These are phyloP conservation scores for Colletotrichum echinochloae DNA, from an alignment of 2,329 filamentous ascomycete genomes.

Conservation along the genomic window DNA sequence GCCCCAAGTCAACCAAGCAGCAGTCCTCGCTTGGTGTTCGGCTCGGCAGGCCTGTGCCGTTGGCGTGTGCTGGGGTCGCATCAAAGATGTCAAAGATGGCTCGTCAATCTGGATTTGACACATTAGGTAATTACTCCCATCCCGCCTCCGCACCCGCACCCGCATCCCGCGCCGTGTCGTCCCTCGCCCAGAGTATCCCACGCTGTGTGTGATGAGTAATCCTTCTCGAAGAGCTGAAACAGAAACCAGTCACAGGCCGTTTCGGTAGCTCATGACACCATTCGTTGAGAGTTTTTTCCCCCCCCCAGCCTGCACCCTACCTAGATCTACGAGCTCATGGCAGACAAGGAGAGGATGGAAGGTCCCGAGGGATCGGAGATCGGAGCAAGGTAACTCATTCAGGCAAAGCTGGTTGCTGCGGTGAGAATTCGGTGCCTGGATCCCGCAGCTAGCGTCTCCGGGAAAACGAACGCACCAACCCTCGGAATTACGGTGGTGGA, in stretches of 20 bases:
- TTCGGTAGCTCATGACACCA: background rate
- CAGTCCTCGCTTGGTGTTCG: too few relatives aligned
- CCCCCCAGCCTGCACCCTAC: background rate
- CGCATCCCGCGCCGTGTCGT: slow-evolving; percentile 20
- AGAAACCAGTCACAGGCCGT: background rate
- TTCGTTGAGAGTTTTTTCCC: background rate
- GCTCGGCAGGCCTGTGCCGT: background rate
- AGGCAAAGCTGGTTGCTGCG: slow-evolving; percentile 18
- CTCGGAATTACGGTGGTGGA: slow-evolving; percentile 20
- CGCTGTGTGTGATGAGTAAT: background rate
- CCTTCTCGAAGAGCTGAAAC: background rate
- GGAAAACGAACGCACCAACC: background rate
- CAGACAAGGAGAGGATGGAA: slow-evolving; percentile 8
- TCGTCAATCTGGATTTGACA: slow-evolving; percentile 33
- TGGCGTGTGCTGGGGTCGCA: slow-evolving; percentile 31
- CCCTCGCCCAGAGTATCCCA: background rate
- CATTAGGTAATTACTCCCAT: slow-evolving; percentile 30
- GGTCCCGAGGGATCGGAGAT: slow-evolving; percentile 34
- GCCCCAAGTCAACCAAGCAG: background rate
- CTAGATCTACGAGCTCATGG: background rate
- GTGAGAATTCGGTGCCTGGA: slow-evolving; percentile 16
- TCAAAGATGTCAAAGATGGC: slow-evolving; percentile 32
- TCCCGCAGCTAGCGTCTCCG: slow-evolving; percentile 17
- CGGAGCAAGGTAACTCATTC: slow-evolving; percentile 36
- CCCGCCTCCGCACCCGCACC: slow-evolving; percentile 29